Percentiles rank a stretch among this genome's conserved stretches.
These are phyloP conservation scores for Entomophthora muscae DNA, from an alignment of 371 early-diverging fungal genomes.

Conservation along the genomic window DNA sequence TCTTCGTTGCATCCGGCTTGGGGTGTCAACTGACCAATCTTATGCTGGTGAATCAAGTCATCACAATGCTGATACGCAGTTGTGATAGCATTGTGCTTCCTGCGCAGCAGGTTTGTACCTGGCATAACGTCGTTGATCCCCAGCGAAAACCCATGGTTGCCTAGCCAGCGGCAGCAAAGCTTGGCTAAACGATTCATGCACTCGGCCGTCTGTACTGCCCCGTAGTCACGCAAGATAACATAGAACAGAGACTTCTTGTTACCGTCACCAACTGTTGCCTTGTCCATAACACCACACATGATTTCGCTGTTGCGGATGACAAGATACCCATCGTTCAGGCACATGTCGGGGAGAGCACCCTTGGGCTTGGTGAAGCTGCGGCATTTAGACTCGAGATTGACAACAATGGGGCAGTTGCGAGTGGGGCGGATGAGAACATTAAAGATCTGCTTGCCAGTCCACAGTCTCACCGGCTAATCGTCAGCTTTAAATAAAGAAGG, in stretches of 20 bases:
- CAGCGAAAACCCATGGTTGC: constrained; percentile 93
- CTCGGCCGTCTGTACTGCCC: constrained; percentile 65
- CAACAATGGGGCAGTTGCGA: constrained; percentile 34
- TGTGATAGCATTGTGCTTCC: constrained; percentile 63
- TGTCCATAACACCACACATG: constrained; percentile 91
- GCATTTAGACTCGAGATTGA: constrained; percentile 82
- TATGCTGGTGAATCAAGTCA: constrained; percentile 53
- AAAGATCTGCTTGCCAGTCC: constrained; percentile 56
- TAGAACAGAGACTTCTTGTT: constrained; percentile 91
- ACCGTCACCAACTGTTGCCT: constrained; percentile 91
- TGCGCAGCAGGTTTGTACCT: constrained; percentile 43
- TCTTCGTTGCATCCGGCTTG: constrained; percentile 81
- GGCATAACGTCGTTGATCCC: constrained; percentile 98
- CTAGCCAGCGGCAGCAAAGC: constrained; percentile 82
- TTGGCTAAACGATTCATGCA: constrained; percentile 93
- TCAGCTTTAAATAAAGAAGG: constrained; percentile 16
- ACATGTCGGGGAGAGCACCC: constrained; percentile 47
- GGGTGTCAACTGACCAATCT: constrained; percentile 50
- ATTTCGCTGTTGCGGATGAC: constrained; percentile 85
- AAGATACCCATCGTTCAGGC: constrained; percentile 78
- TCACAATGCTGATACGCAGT: constrained; percentile 76
- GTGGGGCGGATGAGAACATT: constrained; percentile 78
- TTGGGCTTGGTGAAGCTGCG: constrained; percentile 48
- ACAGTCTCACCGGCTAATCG: constrained; percentile 32
- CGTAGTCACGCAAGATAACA: constrained; percentile 82